Evolutionary conservation across 495 filamentous ascomycete species (phyloP), one percentile per base, ranked within the genome.

Genomic region (Trichocladium uniseriatum): DNA sequence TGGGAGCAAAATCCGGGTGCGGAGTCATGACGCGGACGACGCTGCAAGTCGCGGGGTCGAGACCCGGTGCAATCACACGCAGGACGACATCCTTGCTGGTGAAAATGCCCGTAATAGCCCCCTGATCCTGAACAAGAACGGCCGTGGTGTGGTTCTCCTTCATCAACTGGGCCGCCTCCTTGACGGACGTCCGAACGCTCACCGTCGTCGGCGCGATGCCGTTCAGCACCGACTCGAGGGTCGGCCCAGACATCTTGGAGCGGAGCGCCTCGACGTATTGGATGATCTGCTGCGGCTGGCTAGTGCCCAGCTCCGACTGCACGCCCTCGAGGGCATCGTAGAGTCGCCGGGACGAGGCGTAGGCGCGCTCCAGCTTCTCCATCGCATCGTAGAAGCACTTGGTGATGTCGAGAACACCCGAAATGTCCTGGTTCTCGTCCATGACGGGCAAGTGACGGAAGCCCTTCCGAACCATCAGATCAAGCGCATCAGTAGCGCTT

Each of bases 371-470:
- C 50, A 98, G 67, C 70, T 98, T 98, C 73, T 98, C 92, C 92
- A 98, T 98, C 36, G 92, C 92, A 72, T 98, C 92, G 66, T 98
- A 98, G 70, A 98, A 98, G 71, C 92, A 98, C 69, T 97, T 98
- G 22, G 92, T 98, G 61, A 98, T 98, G 73, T 98, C 92, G 38
- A 98, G 76, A 53, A 98, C 89, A 70, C 92, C 92, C 15, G 91
- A 95, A 49, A 98, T 98, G 62, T 98, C 89, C 64, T 97, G 91
- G 68, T 97, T 95, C 75, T 98, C 92, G 66, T 98, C 92, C 92
- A 98, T 98, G 38, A 98, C 92, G 2, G 92, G 92, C 53, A 98
- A 68, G 78, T 98, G 92, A 58, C 92, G 79, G 73, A 98, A 98
- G 13, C 92, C 92, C 69, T 97, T 98, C 48, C 89, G 76, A 41